Percentiles rank a stretch among this genome's conserved stretches.
Conservation (phyloP, 2,329 filamentous ascomycete species). For the Cyanodermella asteris region DNA sequence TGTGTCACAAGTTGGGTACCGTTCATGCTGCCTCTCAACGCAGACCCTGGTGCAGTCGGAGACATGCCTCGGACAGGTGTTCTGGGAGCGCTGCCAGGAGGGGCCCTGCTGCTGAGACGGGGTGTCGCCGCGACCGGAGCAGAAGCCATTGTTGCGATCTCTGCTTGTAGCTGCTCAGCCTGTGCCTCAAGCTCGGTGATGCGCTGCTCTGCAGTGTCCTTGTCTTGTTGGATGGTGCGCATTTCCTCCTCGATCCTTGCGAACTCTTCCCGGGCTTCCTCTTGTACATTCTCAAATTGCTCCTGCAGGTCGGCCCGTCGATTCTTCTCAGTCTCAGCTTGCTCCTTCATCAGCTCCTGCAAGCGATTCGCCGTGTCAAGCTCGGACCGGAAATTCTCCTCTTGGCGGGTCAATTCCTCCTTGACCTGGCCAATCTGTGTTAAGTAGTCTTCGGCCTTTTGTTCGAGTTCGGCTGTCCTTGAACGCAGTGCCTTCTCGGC, state of each 20-base stretch:
- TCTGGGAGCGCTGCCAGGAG: conserved; percentile 26
- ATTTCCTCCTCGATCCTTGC: conserved; percentile 30
- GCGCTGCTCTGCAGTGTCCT: conserved; percentile 37
- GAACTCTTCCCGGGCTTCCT: conserved; percentile 39
- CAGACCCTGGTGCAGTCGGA: conserved; percentile 25
- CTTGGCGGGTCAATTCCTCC: conserved; percentile 58
- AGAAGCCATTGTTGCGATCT: conserved; percentile 23
- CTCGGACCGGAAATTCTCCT: conserved; percentile 72
- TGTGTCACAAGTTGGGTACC: conserved; percentile 43
- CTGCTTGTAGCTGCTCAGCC: conserved; percentile 37
- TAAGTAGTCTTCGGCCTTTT: conserved; percentile 69
- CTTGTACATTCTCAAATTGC: conserved; percentile 34
- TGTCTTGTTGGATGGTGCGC: conserved; percentile 36
- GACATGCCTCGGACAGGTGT: conserved; percentile 29
- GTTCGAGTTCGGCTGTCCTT: conserved; percentile 61
- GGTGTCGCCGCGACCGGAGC: too few relatives aligned
- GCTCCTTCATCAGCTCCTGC: conserved; percentile 45
- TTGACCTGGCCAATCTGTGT: conserved; percentile 66
- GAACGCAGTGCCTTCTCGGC: conserved; percentile 62
- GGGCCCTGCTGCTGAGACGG: conserved; percentile 11
- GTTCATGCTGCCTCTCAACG: conserved; percentile 31
- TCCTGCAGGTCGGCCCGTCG: conserved; percentile 36
- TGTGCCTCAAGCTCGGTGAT: conserved; percentile 43
- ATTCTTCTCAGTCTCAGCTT: conserved; percentile 35
- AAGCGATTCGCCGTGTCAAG: conserved; percentile 61